Evolutionary conservation across 2,329 filamentous ascomycete genomes (phyloP).

Genomic region (Clarireedia sp.): DNA sequence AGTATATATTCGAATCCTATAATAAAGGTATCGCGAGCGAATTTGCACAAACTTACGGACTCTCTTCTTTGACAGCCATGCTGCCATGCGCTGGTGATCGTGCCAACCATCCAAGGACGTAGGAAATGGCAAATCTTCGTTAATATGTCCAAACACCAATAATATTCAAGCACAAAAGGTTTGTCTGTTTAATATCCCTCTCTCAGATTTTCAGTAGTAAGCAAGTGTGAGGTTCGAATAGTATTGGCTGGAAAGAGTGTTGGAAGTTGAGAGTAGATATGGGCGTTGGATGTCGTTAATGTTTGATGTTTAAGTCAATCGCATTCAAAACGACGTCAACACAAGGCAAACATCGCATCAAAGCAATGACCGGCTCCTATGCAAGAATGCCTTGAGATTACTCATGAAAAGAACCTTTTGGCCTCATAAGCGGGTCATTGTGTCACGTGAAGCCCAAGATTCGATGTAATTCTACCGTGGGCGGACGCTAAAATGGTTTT

Average conservation of each 20-base stretch:
- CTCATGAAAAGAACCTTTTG: background rate
- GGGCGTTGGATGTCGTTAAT: too few species aligned
- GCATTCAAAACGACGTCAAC: conserved; percentile 1
- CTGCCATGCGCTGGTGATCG: conserved; percentile 23
- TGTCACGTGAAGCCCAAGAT: background rate
- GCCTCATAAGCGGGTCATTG: background rate
- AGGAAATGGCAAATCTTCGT: background rate
- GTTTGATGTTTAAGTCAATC: background rate
- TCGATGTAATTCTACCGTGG: conserved; percentile 8
- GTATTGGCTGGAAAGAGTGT: too few species aligned
- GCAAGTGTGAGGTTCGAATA: too few species aligned
- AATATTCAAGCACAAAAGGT: too few species aligned
- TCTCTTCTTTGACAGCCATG: conserved; percentile 50
- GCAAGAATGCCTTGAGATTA: background rate
- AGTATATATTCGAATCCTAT: background rate
- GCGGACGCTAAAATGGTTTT: conserved; percentile 4
- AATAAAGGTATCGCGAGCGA: background rate
- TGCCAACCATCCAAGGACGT: conserved; percentile 4
- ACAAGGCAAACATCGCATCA: background rate
- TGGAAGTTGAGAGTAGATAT: too few species aligned
- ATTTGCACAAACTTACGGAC: conserved; percentile 35
- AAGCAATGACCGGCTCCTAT: background rate
- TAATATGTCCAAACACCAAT: background rate
- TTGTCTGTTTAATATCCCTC: too few species aligned
- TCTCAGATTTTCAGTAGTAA: background rate